phyloP scores from a whole-genome alignment of 73 alveolate species.

The Uronychia binucleata region DNA sequence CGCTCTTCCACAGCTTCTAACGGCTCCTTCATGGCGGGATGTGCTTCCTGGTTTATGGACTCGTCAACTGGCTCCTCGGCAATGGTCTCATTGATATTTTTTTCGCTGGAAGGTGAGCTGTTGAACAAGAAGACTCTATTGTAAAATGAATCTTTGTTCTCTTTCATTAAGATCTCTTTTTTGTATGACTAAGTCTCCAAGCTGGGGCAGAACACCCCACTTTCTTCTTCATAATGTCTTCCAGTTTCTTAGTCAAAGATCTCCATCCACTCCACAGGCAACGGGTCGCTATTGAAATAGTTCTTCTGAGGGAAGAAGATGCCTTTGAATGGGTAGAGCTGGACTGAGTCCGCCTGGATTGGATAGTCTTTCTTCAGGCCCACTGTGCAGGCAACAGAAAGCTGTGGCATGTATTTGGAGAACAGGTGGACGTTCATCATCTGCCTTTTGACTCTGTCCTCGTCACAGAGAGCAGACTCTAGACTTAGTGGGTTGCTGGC shows the following conservation, averaged over 20 bases:
- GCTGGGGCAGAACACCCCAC: not conserved
- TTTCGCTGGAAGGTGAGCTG: not conserved
- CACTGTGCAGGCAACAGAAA: slow-evolving; percentile 13
- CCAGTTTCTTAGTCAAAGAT: not conserved
- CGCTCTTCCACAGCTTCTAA: not conserved
- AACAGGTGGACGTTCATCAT: not conserved
- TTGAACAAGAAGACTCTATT: not conserved
- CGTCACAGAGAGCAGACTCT: not conserved
- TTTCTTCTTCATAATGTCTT: not conserved
- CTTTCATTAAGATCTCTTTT: not conserved
- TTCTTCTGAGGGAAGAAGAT: slow-evolving; percentile 50
- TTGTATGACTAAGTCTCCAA: not conserved
- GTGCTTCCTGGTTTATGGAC: not conserved
- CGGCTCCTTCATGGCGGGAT: not conserved
- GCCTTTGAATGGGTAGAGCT: slow-evolving; percentile 32
- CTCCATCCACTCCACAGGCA: slow-evolving; percentile 61
- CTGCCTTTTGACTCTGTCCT: not conserved
- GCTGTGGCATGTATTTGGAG: not conserved
- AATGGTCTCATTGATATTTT: too few species aligned
- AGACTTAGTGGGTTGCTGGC: not conserved
- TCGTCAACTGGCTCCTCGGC: not conserved
- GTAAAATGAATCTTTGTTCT: not conserved
- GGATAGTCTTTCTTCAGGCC: slow-evolving; percentile 43
- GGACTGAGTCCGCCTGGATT: slow-evolving; percentile 42
- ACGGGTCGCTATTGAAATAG: slow-evolving; percentile 49